phyloP scores from a whole-genome alignment of 108 stramenopile genomes.

The Cyclotella sp. region DNA sequence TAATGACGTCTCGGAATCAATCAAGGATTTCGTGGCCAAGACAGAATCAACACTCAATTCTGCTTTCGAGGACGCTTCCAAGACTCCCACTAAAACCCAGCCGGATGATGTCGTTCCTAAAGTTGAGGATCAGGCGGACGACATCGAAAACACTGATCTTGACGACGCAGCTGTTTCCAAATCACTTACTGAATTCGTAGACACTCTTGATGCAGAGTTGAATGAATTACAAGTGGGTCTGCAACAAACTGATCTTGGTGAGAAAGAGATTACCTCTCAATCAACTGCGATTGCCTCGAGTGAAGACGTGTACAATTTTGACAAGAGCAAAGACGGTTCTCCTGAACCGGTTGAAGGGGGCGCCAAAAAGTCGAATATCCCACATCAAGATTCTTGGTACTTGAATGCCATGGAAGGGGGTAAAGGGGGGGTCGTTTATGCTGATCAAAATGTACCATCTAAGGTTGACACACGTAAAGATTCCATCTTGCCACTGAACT shows the following conservation, averaged over 20 bases:
- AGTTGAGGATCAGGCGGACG: neutral
- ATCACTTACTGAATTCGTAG: conserved; percentile 36
- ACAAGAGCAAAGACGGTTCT: conserved; percentile 38
- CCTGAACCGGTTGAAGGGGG: conserved; percentile 36
- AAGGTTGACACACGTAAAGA: conserved; percentile 4
- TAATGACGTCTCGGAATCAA: conserved; percentile 23
- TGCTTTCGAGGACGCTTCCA: conserved; percentile 13
- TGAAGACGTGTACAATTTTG: conserved; percentile 22
- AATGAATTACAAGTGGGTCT: conserved; percentile 14
- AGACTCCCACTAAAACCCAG: conserved; percentile 15
- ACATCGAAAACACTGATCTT: neutral
- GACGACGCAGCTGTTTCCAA: conserved; percentile 15
- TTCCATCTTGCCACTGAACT: neutral
- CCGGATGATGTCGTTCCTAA: neutral
- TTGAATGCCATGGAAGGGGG: conserved; percentile 57
- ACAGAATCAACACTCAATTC: conserved; percentile 37
- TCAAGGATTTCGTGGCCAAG: conserved; percentile 41
- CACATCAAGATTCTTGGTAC: conserved; percentile 56
- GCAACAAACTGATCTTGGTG: neutral
- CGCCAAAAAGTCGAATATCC: conserved; percentile 10
- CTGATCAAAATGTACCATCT: neutral
- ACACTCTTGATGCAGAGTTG: conserved; percentile 37
- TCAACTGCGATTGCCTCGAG: neutral
- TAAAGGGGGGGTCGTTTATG: conserved; percentile 42
- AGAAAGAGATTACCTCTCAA: neutral